Evolutionary conservation across 768 basidiomycete species (phyloP), one percentile per base, ranked within the genome.

Genomic region (Tricholomella constricta): DNA sequence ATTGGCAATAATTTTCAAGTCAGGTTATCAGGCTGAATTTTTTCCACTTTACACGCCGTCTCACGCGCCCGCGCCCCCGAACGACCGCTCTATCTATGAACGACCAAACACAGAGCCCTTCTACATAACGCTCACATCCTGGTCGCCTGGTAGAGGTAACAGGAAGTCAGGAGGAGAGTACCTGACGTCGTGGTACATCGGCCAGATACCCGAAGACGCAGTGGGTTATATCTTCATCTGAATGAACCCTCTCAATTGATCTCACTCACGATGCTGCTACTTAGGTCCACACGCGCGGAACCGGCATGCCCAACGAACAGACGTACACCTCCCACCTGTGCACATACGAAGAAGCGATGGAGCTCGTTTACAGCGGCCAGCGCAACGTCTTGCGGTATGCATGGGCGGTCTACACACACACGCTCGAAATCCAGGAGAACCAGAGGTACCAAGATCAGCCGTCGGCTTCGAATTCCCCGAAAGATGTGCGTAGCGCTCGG

Each of bases 221-320:
- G 82, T 85, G 58, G 23, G 79, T 72, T n/a, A n/a, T 15, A 4
- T 11, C n/a, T 35, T 31, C 14, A 11, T 19, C 8, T 19, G 8
- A 23, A 25, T 25, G 27, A 36, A 29, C 34, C 23, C 48, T 19
- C 1, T 27, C 22, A 25, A 12, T 31, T n/a, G n/a, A n/a, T 23
- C 19, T 40, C 14, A 17, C 27, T 23, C 15, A 5, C 6, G 32
- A 4, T 45, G 26, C 10, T 34, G 10, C 2, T 11, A 23, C 34
- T 32, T 14, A 85, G 82, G 71, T 76, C 5, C 72, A 68, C 12
- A 72, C 82, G 20, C 58, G 64, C 27, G 74, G 76, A 14, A 86
- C 84, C 11, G 78, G 80, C 7, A 86, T 84, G 83, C 65, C 77
- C 0, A 74, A 86, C 59, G 85, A 86, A 61, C 64, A 75, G 55